phyloP scores from a whole-genome alignment of 2,329 filamentous ascomycete genomes.

The Cytospora piceae region DNA sequence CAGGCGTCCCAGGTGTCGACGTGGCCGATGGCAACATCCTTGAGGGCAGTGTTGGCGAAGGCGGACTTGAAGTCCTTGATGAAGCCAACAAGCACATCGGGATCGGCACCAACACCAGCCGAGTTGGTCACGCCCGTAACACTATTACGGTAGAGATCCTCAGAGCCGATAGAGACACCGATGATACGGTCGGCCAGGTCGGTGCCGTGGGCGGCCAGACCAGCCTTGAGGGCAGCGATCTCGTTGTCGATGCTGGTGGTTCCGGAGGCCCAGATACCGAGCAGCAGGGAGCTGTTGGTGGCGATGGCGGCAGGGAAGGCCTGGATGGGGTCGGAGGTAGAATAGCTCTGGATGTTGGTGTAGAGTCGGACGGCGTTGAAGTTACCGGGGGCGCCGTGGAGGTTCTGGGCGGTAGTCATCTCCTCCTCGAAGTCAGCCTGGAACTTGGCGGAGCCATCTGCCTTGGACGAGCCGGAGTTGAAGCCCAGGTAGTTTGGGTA shows the following conservation, averaged over 20 bases:
- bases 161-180: slow-evolving; percentile 83
- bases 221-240: slow-evolving; percentile 69
- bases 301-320: slow-evolving; percentile 83
- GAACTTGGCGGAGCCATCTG: slow-evolving; percentile 60
- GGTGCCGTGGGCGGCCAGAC: slow-evolving; percentile 70
- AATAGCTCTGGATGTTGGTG: slow-evolving; percentile 73
- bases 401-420: slow-evolving; percentile 67
- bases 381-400: slow-evolving; percentile 63
- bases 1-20: slow-evolving; percentile 89
- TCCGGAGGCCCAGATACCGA: slow-evolving; percentile 82
- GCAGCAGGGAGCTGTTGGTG: slow-evolving; percentile 76
- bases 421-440: slow-evolving; percentile 71
- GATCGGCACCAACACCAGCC: slow-evolving; percentile 65
- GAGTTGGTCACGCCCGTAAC: slow-evolving; percentile 67
- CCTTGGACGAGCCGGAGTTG: slow-evolving; percentile 71
- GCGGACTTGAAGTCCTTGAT: slow-evolving; percentile 69
- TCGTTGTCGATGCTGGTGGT: slow-evolving; percentile 71
- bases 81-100: slow-evolving; percentile 67
- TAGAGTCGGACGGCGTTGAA: slow-evolving; percentile 76
- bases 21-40: slow-evolving; percentile 69
- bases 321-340: slow-evolving; percentile 65
- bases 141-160: slow-evolving; percentile 83
- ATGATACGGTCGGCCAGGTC: slow-evolving; percentile 69
- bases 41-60: slow-evolving; percentile 65
- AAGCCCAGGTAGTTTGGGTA: slow-evolving; percentile 61